A percentile compares a stretch with the other conserved stretches of the same genome.
Evolutionary conservation across 768 basidiomycete genomes (phyloP).

Genomic region (Roridomyces roridus): DNA sequence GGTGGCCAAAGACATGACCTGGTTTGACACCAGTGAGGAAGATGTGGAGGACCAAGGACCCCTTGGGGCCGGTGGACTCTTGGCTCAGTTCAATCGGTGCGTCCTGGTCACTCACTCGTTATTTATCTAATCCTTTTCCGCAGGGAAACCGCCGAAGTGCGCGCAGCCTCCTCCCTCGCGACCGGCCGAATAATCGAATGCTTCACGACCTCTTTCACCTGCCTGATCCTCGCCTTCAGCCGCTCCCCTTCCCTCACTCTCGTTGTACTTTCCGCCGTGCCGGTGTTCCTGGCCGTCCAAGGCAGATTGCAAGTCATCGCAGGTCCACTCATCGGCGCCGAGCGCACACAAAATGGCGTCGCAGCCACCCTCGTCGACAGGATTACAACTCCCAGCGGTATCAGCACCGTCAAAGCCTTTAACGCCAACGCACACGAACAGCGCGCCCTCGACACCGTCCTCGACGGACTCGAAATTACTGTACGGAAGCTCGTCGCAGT

Average conservation of each 20-base stretch:
- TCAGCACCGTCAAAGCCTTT: conserved; percentile 93
- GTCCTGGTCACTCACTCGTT: conserved; percentile 10
- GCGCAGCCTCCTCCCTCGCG: conserved; percentile 82
- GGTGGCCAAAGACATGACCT: conserved; percentile 75
- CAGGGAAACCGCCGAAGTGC: conserved; percentile 95
- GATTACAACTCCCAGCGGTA: conserved; percentile 59
- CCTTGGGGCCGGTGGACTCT: conserved; percentile 86
- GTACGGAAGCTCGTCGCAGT: conserved; percentile 64
- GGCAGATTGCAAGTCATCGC: conserved; percentile 74
- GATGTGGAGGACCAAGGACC: conserved; percentile 52
- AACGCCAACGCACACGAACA: conserved; percentile 68
- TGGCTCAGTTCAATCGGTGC: conserved; percentile 91
- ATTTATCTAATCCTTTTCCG: background rate
- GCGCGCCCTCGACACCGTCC: conserved; percentile 50
- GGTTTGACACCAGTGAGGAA: conserved; percentile 83
- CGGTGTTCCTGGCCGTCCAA: conserved; percentile 80
- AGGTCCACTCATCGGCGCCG: conserved; percentile 67
- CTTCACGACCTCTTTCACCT: conserved; percentile 77
- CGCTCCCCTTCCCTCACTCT: conserved; percentile 86
- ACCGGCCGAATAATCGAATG: conserved; percentile 83
- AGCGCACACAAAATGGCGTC: conserved; percentile 70
- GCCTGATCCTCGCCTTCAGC: conserved; percentile 81
- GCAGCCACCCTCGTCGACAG: conserved; percentile 85
- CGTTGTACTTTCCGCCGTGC: conserved; percentile 91
- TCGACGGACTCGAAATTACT: conserved; percentile 49